These are phyloP conservation scores for Apiospora sp. DNA, from an alignment of 2,329 filamentous ascomycete species.

Conservation along the genomic window DNA sequence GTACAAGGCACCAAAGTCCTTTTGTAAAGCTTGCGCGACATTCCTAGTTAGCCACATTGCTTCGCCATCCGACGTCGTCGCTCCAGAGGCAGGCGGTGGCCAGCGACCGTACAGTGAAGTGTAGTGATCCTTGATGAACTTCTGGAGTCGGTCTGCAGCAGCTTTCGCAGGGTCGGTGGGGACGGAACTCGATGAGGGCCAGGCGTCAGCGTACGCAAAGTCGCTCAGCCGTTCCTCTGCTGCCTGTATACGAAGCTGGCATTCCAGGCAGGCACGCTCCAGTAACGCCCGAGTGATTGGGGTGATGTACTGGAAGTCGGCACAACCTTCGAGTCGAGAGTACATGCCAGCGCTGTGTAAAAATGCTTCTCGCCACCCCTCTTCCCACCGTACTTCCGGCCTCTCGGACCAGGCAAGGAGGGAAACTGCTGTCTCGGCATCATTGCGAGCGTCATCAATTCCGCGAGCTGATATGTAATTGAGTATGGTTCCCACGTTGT, in stretches of 20 bases:
- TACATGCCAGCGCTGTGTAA: slow-evolving; percentile 73
- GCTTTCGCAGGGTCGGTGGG: slow-evolving; percentile 52
- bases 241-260: slow-evolving; percentile 67
- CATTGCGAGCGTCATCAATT: slow-evolving; percentile 70
- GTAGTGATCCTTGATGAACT: slow-evolving; percentile 68
- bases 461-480: slow-evolving; percentile 66
- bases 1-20: slow-evolving; percentile 73
- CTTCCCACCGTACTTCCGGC: slow-evolving; percentile 68
- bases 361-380: slow-evolving; percentile 74
- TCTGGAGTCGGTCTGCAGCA: slow-evolving; percentile 66
- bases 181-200: slow-evolving; percentile 52
- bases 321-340: slow-evolving; percentile 55
- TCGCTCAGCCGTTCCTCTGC: slow-evolving; percentile 67
- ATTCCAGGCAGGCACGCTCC: slow-evolving; percentile 67
- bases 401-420: slow-evolving; percentile 72
- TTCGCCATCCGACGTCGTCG: slow-evolving; percentile 46
- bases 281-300: slow-evolving; percentile 70
- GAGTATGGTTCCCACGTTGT: slow-evolving; percentile 66
- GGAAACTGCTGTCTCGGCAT: slow-evolving; percentile 65
- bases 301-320: slow-evolving; percentile 66
- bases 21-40: slow-evolving; percentile 64
- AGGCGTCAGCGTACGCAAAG: slow-evolving; percentile 70
- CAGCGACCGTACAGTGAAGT: slow-evolving; percentile 64
- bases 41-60: slow-evolving; percentile 69
- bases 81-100: slow-evolving; percentile 57